These are phyloP conservation scores for Flaveria brownii DNA, from an alignment of 129 eudicot genomes.

Conservation along the genomic window DNA sequence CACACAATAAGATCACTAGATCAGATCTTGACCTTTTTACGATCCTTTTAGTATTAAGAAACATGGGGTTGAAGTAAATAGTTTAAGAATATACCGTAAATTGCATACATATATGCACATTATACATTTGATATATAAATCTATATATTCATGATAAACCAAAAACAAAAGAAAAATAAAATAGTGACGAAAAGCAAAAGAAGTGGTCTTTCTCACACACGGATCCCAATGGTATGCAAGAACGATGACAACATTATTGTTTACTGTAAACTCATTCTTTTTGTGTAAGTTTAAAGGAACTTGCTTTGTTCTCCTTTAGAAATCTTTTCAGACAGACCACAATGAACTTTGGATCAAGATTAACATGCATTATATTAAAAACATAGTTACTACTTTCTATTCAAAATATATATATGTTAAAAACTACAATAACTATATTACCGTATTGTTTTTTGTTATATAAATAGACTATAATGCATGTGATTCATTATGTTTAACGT, in stretches of 20 bases:
- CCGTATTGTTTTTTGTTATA: no score
- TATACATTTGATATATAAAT: constrained; percentile 11
- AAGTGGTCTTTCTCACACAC: constrained; percentile 88
- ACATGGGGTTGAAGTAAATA: constrained; percentile 32
- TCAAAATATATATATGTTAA: neutral
- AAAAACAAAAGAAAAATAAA: constrained; percentile 34
- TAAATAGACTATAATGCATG: no score
- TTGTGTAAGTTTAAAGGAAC: constrained; percentile 83
- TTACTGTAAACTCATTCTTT: constrained; percentile 68
- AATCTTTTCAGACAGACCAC: constrained; percentile 52
- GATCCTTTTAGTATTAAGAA: constrained; percentile 33
- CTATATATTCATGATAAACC: constrained; percentile 29
- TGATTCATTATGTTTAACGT: no score
- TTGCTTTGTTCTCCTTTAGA: constrained; percentile 78
- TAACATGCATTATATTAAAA: constrained; percentile 21
- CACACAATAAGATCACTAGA: constrained; percentile 27
- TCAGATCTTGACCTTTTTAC: constrained; percentile 39
- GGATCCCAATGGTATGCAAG: constrained; percentile 87
- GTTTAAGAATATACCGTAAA: constrained; percentile 33
- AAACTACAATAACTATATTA: neutral
- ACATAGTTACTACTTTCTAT: no score
- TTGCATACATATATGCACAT: constrained; percentile 32
- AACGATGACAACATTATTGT: constrained; percentile 73
- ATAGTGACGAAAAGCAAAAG: constrained; percentile 41
- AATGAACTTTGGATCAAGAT: constrained; percentile 24